Base-by-base conservation (phyloP, 1,139 yeast species). In the Diutina sp. region DNA sequence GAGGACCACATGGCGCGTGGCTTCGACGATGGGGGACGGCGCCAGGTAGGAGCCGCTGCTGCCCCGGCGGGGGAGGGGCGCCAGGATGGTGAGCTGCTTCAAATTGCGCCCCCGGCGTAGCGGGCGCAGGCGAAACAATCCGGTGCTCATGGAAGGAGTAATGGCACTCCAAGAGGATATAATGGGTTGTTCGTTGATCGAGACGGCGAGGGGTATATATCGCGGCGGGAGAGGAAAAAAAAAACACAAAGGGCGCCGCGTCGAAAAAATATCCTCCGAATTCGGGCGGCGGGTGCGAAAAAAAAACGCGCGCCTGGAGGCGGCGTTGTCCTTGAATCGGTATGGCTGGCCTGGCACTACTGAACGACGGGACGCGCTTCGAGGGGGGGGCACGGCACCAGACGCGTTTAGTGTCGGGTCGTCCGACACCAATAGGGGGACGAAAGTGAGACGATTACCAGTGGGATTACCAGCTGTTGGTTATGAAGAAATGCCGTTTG, bases 41-140 rank as follows among this genome's bases (percentile, higher is more conserved):
- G 41, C 32, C 29, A n/a, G 41, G 14, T 30, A 30, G 51, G 7
- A 14, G 38, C n/a, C 29, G 29, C 53, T 30, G 44, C 9, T 9
- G 25, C 25, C 25, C n/a, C 35, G 51, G n/a, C 21, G 14, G 6
- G 25, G 7, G 16, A 50, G 16, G 11, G 53, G 53, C 12, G 41
- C 53, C 53, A 50, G 53, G 44, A 50, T 50, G n/a, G 41, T 50
- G n/a, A 50, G 44, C 44, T 29, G 53, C 28, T 50, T 50, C 29
- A 50, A 18, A 14, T 50, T 50, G 16, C 53, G 30, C 32, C 45
- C n/a, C n/a, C 16, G 53, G 14, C 53, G 53, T 12, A 50, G 32
- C 53, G 32, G 53, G 25, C 53, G 53, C 14, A n/a, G 14, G 7
- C 53, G 53, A 32, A 50, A 50, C 45, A 50, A 32, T n/a, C 18